Evolutionary conservation across 352 stramenopile species (phyloP).

Genomic region (Phytophthora boehmeriae): DNA sequence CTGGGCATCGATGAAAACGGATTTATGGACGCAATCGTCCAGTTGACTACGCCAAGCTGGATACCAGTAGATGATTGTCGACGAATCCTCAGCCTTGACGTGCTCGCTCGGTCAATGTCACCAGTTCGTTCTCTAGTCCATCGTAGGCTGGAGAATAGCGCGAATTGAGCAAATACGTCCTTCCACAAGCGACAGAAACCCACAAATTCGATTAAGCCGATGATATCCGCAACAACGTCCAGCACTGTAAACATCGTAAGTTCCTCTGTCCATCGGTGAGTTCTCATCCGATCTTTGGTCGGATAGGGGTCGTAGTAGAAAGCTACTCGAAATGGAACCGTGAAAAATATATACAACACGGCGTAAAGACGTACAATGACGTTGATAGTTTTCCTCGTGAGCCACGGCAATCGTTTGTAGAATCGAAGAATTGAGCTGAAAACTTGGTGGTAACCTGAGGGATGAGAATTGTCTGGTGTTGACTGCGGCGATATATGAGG

Average conservation of each 20-base stretch:
- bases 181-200: constrained; percentile 47
- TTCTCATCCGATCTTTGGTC: not conserved
- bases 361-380: constrained; percentile 12
- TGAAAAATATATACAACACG: constrained; percentile 28
- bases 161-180: constrained; percentile 49
- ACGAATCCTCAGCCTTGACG: not conserved
- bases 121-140: constrained; percentile 42
- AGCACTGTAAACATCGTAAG: constrained; percentile 47
- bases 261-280: constrained; percentile 42
- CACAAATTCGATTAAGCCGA: constrained; percentile 53
- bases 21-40: constrained; percentile 53
- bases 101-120: constrained; percentile 17
- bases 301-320: constrained; percentile 23
- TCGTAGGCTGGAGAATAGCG: constrained; percentile 46
- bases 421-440: not conserved
- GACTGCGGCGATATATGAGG: not conserved
- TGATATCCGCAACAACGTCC: constrained; percentile 46
- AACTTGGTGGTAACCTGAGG: not conserved
- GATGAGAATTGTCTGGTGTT: not conserved
- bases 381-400: constrained; percentile 21
- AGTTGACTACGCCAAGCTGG: constrained; percentile 34
- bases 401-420: constrained; percentile 17
- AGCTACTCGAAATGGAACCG: constrained; percentile 24
- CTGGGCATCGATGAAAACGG: constrained; percentile 25
- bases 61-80: constrained; percentile 7